Percentiles rank a stretch among this genome's conserved stretches.
Conservation (phyloP, 148 eudicot species). For the Suaeda aralocaspica region DNA sequence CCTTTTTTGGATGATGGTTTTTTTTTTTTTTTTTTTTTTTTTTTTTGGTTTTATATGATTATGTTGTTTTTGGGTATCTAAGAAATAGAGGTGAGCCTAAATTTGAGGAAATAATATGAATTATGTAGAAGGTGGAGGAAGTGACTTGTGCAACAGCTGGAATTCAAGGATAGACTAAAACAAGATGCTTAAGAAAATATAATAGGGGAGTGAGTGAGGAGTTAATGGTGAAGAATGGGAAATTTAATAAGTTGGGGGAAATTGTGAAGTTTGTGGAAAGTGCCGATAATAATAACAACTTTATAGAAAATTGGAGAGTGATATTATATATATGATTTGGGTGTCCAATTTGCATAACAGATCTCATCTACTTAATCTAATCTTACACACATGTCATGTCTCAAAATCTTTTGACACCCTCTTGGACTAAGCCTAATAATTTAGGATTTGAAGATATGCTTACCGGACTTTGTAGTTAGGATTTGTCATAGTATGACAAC, state of each 20-base stretch:
- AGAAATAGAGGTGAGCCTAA: slow-evolving; percentile 17
- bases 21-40: neutral
- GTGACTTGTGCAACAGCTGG: slow-evolving; percentile 14
- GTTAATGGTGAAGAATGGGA: slow-evolving; percentile 20
- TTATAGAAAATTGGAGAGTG: neutral
- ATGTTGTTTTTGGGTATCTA: neutral
- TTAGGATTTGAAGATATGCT: slow-evolving; percentile 8
- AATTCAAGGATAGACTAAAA: slow-evolving; percentile 14
- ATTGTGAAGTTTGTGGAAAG: slow-evolving; percentile 1
- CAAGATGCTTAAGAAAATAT: slow-evolving; percentile 5
- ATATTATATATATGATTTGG: neutral
- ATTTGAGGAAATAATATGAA: slow-evolving; percentile 7
- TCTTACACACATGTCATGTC: slow-evolving; percentile 21
- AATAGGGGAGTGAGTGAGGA: neutral
- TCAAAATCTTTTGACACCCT: neutral
- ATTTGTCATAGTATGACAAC: too few relatives aligned
- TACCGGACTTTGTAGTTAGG: neutral
- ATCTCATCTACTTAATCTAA: neutral
- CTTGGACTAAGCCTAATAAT: slow-evolving; percentile 11
- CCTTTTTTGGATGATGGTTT: neutral
- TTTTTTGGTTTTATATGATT: neutral
- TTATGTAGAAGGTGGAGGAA: slow-evolving; percentile 7
- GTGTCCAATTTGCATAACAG: neutral
- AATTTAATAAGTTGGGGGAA: slow-evolving; percentile 7
- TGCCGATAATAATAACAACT: neutral